A percentile compares a stretch with the other conserved stretches of the same genome.
Conservation (phyloP, 352 stramenopile species). For the Phytopythium litorale region DNA sequence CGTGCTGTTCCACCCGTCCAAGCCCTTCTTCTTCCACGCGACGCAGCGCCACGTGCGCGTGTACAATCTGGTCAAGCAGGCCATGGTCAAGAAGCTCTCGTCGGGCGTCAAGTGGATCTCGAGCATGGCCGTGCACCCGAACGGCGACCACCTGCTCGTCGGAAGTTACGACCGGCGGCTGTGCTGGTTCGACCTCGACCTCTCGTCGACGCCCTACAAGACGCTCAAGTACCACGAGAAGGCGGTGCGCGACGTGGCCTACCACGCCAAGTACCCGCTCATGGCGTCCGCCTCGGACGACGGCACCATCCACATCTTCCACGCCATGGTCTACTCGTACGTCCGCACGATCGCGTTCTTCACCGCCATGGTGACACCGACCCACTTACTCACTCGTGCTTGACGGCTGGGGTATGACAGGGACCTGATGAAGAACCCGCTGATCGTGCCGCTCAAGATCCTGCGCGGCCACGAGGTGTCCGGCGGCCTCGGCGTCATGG, state of each 20-base stretch:
- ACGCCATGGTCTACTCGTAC: conserved; percentile 98
- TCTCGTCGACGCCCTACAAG: conserved; percentile 97
- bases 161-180: conserved; percentile 97
- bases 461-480: conserved; percentile 92
- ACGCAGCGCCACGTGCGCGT: conserved; percentile 98
- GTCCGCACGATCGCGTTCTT: conserved; percentile 13
- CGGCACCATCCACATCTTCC: conserved; percentile 99
- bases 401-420: conserved; percentile 19
- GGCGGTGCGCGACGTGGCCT: conserved; percentile 93
- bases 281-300: conserved; percentile 99
- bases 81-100: conserved; percentile 97
- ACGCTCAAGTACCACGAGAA: conserved; percentile 99
- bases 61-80: conserved; percentile 99
- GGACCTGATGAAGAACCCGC: conserved; percentile 98
- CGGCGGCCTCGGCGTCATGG: conserved; percentile 94
- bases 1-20: conserved; percentile 97
- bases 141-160: conserved; percentile 98
- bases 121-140: conserved; percentile 96
- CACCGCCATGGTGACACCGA: background rate
- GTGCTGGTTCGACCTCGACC: conserved; percentile 99
- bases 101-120: conserved; percentile 99
- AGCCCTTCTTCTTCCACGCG: conserved; percentile 99
- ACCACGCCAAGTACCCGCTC: conserved; percentile 96
- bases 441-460: conserved; percentile 99
- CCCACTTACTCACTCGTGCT: conserved; percentile 6